Evolutionary conservation across 2,329 filamentous ascomycete genomes (phyloP).

Genomic region (Ophiostoma sp.): DNA sequence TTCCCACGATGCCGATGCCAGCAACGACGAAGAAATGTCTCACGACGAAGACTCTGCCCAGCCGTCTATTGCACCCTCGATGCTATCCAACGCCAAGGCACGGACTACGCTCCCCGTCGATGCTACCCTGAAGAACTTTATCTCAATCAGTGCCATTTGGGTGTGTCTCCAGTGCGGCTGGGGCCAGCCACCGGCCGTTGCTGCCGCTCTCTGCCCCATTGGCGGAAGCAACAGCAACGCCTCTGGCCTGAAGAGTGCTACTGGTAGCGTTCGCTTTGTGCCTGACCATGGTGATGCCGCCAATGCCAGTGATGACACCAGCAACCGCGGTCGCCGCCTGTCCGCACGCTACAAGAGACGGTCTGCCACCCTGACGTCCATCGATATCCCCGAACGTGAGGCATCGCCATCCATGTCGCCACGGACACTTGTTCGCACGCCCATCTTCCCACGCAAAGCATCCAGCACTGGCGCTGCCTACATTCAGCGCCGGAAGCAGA

Average conservation of each 20-base stretch:
- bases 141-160: conserved; percentile 54
- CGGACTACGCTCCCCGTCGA: conserved; percentile 44
- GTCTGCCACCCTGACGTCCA: conserved; percentile 24
- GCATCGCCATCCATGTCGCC: conserved; percentile 23
- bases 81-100: conserved; percentile 29
- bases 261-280: conserved; percentile 11
- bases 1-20: conserved; percentile 32
- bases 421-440: background rate
- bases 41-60: conserved; percentile 13
- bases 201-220: background rate
- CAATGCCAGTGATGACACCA: background rate
- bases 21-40: conserved; percentile 26
- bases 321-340: conserved; percentile 24
- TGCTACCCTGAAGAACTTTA: conserved; percentile 49
- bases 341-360: conserved; percentile 18
- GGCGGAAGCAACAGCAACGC: background rate
- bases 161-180: conserved; percentile 50
- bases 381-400: conserved; percentile 22
- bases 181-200: conserved; percentile 22
- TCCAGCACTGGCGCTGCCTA: conserved; percentile 51
- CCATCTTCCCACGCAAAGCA: conserved; percentile 41
- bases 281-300: background rate
- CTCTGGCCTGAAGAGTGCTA: background rate
- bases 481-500: conserved; percentile 43
- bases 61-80: conserved; percentile 19